Percentiles rank a stretch among this genome's conserved stretches.
Conservation (phyloP, 345 rosid species). For the Rhizophora apiculata region DNA sequence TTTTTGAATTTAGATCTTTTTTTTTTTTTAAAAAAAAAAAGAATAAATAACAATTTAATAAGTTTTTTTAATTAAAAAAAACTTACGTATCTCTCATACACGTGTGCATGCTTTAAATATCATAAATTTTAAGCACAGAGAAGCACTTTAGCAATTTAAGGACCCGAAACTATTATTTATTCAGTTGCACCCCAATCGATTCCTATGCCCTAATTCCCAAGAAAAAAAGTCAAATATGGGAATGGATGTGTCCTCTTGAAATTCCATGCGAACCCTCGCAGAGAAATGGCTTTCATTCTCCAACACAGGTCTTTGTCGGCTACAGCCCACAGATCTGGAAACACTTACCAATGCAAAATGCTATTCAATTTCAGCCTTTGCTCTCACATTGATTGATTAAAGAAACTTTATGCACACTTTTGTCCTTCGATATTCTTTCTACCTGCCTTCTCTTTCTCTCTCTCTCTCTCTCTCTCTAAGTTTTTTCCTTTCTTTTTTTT, state of each 20-base stretch:
- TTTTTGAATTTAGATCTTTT: too few relatives aligned
- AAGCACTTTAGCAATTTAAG: background rate
- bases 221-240: background rate
- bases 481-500: too few relatives aligned
- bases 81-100: background rate
- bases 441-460: background rate
- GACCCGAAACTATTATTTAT: background rate
- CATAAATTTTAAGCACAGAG: background rate
- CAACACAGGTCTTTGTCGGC: conserved; percentile 9
- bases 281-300: conserved; percentile 7
- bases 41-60: too few relatives aligned
- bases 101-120: too few relatives aligned
- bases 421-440: too few relatives aligned
- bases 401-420: background rate
- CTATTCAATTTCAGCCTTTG: background rate
- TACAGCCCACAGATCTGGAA: too few relatives aligned
- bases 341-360: too few relatives aligned
- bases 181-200: background rate
- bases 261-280: conserved; percentile 12
- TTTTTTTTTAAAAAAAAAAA: too few relatives aligned
- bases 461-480: background rate
- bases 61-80: background rate
- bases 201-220: background rate
- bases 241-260: background rate
- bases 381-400: background rate